phyloP scores from a whole-genome alignment of 345 rosid species.

The Aurinia saxatilis region DNA sequence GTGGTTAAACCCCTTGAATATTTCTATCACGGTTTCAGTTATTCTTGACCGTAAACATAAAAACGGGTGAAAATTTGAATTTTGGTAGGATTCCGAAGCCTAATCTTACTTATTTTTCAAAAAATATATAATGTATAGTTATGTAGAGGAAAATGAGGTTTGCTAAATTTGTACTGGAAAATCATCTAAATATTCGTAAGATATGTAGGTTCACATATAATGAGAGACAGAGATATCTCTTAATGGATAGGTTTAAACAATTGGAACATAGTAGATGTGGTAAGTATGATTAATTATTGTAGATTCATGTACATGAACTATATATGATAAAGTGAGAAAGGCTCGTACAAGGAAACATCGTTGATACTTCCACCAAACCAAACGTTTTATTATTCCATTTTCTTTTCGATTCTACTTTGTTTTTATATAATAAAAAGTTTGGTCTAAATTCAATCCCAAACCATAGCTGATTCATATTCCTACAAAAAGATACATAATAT shows the following conservation, averaged over 20 bases:
- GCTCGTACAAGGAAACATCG: constrained; percentile 8
- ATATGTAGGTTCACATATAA: background rate
- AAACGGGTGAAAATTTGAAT: too few species aligned
- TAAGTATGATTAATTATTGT: constrained; percentile 1
- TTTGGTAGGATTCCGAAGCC: too few species aligned
- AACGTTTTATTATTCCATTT: background rate
- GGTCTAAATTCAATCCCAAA: background rate
- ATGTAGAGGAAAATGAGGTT: background rate
- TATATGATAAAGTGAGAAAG: background rate
- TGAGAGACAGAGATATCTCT: constrained; percentile 7
- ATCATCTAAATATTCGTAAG: background rate
- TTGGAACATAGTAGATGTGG: constrained; percentile 10
- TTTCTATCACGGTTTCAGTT: too few species aligned
- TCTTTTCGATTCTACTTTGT: background rate
- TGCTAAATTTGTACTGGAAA: background rate
- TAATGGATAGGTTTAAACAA: background rate
- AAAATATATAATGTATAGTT: too few species aligned
- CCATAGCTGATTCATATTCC: background rate
- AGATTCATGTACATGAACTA: constrained; percentile 16
- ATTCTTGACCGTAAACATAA: too few species aligned
- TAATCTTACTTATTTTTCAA: too few species aligned
- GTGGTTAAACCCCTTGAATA: too few species aligned
- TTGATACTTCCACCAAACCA: constrained; percentile 2
- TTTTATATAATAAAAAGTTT: background rate
- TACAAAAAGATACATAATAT: background rate